Conservation (phyloP, 768 basidiomycete genomes). For the Thelephora ganbajun region DNA sequence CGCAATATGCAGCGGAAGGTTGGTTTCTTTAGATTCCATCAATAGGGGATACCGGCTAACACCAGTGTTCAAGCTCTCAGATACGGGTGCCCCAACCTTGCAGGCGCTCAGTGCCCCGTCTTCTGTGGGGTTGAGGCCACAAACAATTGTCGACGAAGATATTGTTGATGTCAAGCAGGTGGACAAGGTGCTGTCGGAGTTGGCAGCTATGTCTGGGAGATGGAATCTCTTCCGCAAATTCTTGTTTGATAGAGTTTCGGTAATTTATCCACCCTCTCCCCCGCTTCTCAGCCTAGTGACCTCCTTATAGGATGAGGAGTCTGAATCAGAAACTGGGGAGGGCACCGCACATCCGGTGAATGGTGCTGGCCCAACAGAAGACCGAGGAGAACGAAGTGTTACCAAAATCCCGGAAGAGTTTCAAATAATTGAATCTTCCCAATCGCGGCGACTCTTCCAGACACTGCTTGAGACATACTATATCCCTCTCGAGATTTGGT, state of each 20-base stretch:
- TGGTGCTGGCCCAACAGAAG: not conserved
- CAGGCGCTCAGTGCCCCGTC: conserved; percentile 6
- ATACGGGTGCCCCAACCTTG: conserved; percentile 18
- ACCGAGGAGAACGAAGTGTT: conserved; percentile 3
- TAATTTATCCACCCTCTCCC: conserved; percentile 15
- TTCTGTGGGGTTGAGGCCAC: conserved; percentile 4
- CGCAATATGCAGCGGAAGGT: conserved; percentile 73
- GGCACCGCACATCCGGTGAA: conserved; percentile 4
- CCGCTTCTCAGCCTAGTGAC: conserved; percentile 2
- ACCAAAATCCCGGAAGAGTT: conserved; percentile 7
- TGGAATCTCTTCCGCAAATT: conserved; percentile 91
- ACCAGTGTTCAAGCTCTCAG: conserved; percentile 18
- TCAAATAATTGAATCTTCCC: conserved; percentile 30
- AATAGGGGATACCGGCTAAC: conserved; percentile 1
- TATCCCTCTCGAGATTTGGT: conserved; percentile 86
- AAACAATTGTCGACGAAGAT: conserved; percentile 29
- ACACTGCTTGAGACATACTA: conserved; percentile 64
- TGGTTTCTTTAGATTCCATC: conserved; percentile 2
- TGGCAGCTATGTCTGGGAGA: conserved; percentile 79
- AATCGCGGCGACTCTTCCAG: conserved; percentile 47
- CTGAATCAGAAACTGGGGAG: conserved; percentile 7
- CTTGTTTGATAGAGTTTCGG: conserved; percentile 59
- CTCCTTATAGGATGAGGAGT: conserved; percentile 11
- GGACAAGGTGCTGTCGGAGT: conserved; percentile 79
- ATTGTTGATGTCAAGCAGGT: conserved; percentile 77